Evolutionary conservation across 768 basidiomycete species (phyloP).

Genomic region (Mycena haematopus): DNA sequence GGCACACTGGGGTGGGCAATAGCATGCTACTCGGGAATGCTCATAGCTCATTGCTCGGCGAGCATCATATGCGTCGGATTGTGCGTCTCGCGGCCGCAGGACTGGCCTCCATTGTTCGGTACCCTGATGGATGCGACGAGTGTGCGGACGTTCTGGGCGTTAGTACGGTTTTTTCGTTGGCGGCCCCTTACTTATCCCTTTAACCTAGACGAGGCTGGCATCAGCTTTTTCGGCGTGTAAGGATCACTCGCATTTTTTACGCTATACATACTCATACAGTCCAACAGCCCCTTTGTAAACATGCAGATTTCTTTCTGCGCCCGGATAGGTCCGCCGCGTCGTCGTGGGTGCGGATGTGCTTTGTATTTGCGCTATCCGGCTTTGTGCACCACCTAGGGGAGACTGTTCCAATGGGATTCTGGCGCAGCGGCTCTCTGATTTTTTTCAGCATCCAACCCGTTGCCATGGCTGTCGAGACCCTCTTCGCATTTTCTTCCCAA

Average conservation of each 20-base stretch:
- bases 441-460: conserved; percentile 26
- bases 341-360: background rate
- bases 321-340: background rate
- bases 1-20: conserved; percentile 15
- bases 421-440: conserved; percentile 20
- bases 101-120: conserved; percentile 27
- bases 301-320: conserved; percentile 7
- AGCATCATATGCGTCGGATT: conserved; percentile 15
- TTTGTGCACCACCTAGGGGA: conserved; percentile 23
- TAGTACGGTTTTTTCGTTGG: background rate
- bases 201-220: conserved; percentile 24
- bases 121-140: conserved; percentile 10
- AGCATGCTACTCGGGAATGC: background rate
- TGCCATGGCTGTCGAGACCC: conserved; percentile 18
- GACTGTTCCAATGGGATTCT: background rate
- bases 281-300: conserved; percentile 9
- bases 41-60: background rate
- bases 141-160: conserved; percentile 27
- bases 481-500: background rate
- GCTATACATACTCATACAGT: background rate
- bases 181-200: background rate
- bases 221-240: conserved; percentile 23
- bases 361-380: conserved; percentile 24
- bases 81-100: conserved; percentile 12
- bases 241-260: background rate